Percentiles rank a stretch among this genome's conserved stretches.
phyloP scores from a whole-genome alignment of 1,139 yeast species.

The Yamadazyma diddensiae region DNA sequence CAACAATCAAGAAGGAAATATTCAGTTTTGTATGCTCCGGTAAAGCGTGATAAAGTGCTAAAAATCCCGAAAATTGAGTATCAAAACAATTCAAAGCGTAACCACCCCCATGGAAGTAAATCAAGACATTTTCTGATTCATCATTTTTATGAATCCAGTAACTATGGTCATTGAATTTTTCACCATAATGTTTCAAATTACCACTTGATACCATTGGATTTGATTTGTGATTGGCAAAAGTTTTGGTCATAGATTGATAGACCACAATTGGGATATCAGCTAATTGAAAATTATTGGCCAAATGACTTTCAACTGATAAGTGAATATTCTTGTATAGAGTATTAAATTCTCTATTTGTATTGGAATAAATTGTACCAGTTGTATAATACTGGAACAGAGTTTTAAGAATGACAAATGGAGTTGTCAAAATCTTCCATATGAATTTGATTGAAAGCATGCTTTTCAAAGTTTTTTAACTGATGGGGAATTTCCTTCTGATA shows the following conservation, averaged over 20 bases:
- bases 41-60: constrained; percentile 24
- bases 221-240: constrained; percentile 10
- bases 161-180: constrained; percentile 20
- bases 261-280: constrained; percentile 13
- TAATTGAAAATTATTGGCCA: constrained; percentile 20
- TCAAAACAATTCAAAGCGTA: constrained; percentile 29
- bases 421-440: constrained; percentile 3
- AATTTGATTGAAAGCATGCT: constrained; percentile 8
- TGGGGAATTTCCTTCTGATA: too few relatives aligned
- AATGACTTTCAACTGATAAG: constrained; percentile 24
- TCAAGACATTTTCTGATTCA: constrained; percentile 12
- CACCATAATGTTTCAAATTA: constrained; percentile 23
- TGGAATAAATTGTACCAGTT: constrained; percentile 29
- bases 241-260: constrained; percentile 12
- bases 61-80: constrained; percentile 24
- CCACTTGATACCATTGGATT: constrained; percentile 17
- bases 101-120: constrained; percentile 43
- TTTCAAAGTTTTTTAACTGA: too few relatives aligned
- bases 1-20: constrained; percentile 30
- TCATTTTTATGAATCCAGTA: constrained; percentile 30
- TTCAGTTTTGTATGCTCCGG: constrained; percentile 16
- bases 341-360: constrained; percentile 28
- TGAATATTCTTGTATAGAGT: constrained; percentile 28
- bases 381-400: constrained; percentile 28
- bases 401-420: constrained; percentile 21